Percentiles rank a stretch among this genome's conserved stretches.
Evolutionary conservation across 352 stramenopile species (phyloP).

Genomic region (Globisporangium cylindrosporum): DNA sequence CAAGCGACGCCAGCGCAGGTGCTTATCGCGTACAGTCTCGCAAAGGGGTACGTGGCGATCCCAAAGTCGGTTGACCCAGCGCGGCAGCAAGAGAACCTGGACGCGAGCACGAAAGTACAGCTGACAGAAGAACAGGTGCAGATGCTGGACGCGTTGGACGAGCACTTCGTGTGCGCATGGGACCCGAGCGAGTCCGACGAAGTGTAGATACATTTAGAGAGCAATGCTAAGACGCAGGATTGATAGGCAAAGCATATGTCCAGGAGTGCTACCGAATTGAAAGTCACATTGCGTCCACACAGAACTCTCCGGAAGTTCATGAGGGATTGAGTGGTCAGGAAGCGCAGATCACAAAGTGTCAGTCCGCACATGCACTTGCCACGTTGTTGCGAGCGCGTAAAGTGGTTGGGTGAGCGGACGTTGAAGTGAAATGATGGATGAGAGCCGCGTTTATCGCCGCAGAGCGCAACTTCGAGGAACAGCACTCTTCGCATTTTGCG

Average conservation of each 20-base stretch:
- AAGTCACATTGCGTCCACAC: neutral
- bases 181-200: conserved; percentile 49
- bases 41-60: conserved; percentile 54
- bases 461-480: conserved; percentile 1
- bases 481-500: neutral
- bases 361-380: neutral
- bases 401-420: neutral
- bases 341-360: neutral
- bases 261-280: neutral
- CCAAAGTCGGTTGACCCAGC: conserved; percentile 51
- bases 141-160: conserved; percentile 36
- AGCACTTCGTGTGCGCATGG: conserved; percentile 43
- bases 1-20: conserved; percentile 42
- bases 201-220: conserved; percentile 21
- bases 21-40: conserved; percentile 54
- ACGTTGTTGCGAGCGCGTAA: neutral
- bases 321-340: neutral
- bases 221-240: neutral
- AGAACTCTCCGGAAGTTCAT: neutral
- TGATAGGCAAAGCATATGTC: neutral
- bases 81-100: conserved; percentile 51
- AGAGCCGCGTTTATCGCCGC: neutral
- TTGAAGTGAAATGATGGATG: conserved; percentile 4
- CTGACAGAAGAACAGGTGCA: conserved; percentile 30
- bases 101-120: conserved; percentile 29